Conservation (phyloP, 1,284 basidiomycete genomes). For the Tilletia setariae region DNA sequence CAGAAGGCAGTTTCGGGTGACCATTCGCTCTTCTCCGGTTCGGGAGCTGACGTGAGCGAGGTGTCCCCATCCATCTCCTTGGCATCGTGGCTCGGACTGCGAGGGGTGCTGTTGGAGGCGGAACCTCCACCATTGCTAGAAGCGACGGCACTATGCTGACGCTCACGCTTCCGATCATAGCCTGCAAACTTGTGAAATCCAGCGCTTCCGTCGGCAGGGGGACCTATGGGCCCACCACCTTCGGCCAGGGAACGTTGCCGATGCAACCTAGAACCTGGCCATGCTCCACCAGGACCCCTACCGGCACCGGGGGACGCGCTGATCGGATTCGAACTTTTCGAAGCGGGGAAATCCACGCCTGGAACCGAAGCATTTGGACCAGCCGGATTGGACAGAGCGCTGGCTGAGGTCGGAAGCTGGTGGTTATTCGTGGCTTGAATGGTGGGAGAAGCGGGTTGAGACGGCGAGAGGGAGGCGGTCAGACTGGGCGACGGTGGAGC, state of each 20-base stretch:
- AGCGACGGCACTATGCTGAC: constrained; percentile 4
- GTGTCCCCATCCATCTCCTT: not conserved
- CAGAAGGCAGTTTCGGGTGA: constrained; percentile 70
- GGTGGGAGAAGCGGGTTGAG: not conserved
- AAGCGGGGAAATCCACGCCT: too few species aligned
- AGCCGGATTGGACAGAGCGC: too few species aligned
- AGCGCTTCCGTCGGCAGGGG: constrained; percentile 42
- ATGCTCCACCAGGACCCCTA: constrained; percentile 4
- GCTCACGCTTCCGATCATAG: constrained; percentile 28
- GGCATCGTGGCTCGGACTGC: not conserved
- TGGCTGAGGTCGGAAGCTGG: too few species aligned
- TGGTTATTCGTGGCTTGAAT: too few species aligned
- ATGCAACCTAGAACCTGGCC: constrained; percentile 14
- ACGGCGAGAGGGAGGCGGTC: not conserved
- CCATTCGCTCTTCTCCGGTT: constrained; percentile 25
- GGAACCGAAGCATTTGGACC: too few species aligned
- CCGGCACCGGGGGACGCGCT: not conserved
- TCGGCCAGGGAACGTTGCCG: constrained; percentile 8
- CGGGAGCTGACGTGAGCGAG: not conserved
- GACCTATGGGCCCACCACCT: constrained; percentile 47
- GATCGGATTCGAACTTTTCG: too few species aligned
- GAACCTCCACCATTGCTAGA: not conserved
- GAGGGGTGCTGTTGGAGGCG: constrained; percentile 2
- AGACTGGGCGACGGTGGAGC: constrained; percentile 2
- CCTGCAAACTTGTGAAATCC: constrained; percentile 42